Conservation (phyloP, 768 basidiomycete genomes). For the Botryobasidium botryosum region DNA sequence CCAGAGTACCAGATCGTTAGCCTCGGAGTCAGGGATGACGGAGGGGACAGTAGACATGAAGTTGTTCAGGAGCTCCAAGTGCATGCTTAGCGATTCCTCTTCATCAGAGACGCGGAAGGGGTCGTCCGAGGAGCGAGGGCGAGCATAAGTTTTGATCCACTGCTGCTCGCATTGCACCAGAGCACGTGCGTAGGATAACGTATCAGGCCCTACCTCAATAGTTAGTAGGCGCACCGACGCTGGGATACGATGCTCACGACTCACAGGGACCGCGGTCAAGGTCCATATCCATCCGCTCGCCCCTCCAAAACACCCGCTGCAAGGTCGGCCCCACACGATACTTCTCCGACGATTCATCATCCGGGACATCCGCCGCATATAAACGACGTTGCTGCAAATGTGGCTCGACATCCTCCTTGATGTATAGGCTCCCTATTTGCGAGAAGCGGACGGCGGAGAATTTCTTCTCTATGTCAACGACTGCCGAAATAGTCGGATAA, state of each 20-base stretch:
- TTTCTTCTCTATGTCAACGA: too few relatives aligned
- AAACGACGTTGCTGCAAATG: not conserved
- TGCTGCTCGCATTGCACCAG: not conserved
- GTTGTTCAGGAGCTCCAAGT: not conserved
- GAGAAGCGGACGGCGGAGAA: constrained; percentile 17
- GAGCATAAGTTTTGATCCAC: not conserved
- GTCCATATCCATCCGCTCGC: constrained; percentile 16
- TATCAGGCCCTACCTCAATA: not conserved
- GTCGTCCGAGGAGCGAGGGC: not conserved
- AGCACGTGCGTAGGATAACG: not conserved
- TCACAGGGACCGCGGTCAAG: constrained; percentile 22
- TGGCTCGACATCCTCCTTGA: constrained; percentile 15
- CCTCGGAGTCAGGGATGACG: not conserved
- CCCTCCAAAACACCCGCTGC: constrained; percentile 19
- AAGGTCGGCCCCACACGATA: constrained; percentile 20
- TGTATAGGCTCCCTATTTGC: too few relatives aligned
- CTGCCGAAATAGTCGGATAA: too few relatives aligned
- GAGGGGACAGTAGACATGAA: not conserved
- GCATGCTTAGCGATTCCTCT: not conserved
- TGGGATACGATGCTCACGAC: not conserved
- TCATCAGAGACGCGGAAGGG: not conserved
- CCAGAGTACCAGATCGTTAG: constrained; percentile 10
- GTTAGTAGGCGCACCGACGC: not conserved
- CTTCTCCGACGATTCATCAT: too few relatives aligned
- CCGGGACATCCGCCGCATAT: constrained; percentile 11